Evolutionary conservation across 305 asterid species (phyloP).

Genomic region (Solanum chacoense): DNA sequence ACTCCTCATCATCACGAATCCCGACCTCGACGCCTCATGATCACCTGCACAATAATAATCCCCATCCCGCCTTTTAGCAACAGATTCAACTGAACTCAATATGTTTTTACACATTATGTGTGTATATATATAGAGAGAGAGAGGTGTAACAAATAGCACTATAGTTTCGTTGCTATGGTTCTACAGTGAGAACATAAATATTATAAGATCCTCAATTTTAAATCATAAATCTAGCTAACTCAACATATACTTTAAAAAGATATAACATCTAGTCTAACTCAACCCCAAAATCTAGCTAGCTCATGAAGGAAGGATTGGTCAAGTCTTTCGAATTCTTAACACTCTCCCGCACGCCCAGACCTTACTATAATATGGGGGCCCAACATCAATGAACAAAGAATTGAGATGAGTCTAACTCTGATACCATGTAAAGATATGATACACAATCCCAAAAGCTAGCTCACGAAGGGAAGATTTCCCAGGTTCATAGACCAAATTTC

Average conservation of each 20-base stretch:
- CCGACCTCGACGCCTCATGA: neutral
- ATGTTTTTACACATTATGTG: neutral
- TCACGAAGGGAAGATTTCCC: too few relatives aligned
- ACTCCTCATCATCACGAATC: constrained; percentile 14
- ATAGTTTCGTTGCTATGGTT: neutral
- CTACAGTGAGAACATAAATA: neutral
- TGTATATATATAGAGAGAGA: too few relatives aligned
- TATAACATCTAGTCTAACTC: neutral
- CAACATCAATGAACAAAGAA: neutral
- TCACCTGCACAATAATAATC: neutral
- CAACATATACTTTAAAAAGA: neutral
- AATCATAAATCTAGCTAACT: neutral
- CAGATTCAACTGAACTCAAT: neutral
- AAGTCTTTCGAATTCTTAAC: neutral
- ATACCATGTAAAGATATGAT: too few relatives aligned
- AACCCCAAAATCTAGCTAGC: neutral
- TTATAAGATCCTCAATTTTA: neutral
- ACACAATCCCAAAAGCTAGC: neutral
- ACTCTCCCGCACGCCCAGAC: neutral
- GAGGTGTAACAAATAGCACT: neutral
- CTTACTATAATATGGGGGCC: neutral
- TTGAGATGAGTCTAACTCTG: neutral
- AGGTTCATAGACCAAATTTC: too few relatives aligned
- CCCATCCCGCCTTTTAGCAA: neutral
- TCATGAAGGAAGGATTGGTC: neutral